Evolutionary conservation across 1,284 basidiomycete genomes (phyloP), one percentile per base, ranked within the genome.

Genomic region (Clitocybe nebularis): DNA sequence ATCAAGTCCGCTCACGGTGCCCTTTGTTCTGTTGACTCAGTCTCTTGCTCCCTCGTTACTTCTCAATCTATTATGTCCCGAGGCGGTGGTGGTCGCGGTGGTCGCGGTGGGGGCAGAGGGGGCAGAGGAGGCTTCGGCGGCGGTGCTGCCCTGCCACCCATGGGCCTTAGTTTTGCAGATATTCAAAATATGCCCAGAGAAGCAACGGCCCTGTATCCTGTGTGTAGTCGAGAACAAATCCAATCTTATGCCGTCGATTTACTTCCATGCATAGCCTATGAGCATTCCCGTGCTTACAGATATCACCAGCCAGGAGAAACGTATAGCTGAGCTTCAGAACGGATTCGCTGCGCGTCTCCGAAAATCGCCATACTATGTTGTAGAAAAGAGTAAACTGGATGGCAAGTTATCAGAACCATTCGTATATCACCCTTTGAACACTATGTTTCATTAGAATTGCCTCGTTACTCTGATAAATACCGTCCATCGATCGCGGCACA

Each of bases 381-480:
- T 81, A n/a, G 84, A 90, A 61, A 59, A 69, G 23, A 73, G 72
- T 9, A 87, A 81, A 60, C 76, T 80, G 3, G 74, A 72, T 44
- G 85, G 87, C 81, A 49, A 49, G 60, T 49, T 4, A 25, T 11
- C 10, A 9, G 11, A 33, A 24, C 11, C 23, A 26, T 20, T 10
- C n/a, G n/a, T n/a, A n/a, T n/a, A n/a, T n/a, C n/a, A n/a, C n/a
- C n/a, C n/a, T n/a, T n/a, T n/a, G n/a, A n/a, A n/a, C n/a, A n/a
- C n/a, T n/a, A n/a, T n/a, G n/a, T 30, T 26, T n/a, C 21, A 13
- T n/a, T 48, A 83, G 87, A 89, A 36, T 66, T 88, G 5, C 75
- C 81, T 22, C 73, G 83, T 30, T 90, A 89, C 59, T 88, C 85
- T 16, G 88, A 90, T 63, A 87, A 84, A 61, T 89, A 89, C 57